Evolutionary conservation across 257 asterid species (phyloP), one percentile per base, ranked within the genome.

Genomic region (Scutellaria galericulata): DNA sequence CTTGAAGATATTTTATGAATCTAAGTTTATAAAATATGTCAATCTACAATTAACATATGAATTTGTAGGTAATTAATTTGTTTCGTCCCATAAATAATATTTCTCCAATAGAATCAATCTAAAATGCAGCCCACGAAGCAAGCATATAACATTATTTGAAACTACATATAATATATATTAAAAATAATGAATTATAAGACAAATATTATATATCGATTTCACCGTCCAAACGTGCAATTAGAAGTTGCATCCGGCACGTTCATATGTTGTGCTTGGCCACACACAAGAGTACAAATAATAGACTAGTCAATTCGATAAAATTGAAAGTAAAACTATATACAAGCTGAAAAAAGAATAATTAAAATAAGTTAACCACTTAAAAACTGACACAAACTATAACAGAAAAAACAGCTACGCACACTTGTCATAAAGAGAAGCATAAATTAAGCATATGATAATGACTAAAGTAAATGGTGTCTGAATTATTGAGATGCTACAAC

Each of bases 401-500:
- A 60, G 71, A 72, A 61, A 63, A 52, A 54, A 73, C 72, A 73
- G 72, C 57, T 42, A 20, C 71, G 55, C 14, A 27, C 66, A 54
- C 72, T 31, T 53, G 72, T 64, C 72, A 54, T 27, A 14, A 64
- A 27, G 40, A 13, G 39, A 44, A 64, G 10, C 66, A 57, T 54
- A 44, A 54, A 54, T 64, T 45, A 54, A 31, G 14, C 68, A 40
- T 20, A 39, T 41, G 55, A 72, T 62, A 39, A 14, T 52, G 71
- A 64, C 56, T 63, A 53, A 31, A 64, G 73, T 66, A 55, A 31
- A 66, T 13, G 11, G 61, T 45, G 66, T 48, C 56, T 22, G 44
- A 15, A 75, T 68, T 18, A 69, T 69, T 27, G 53, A 76, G 77
- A 62, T 61, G 64, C 77, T 13, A 9, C 71, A 45, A 54, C 56